A percentile compares a stretch with the other conserved stretches of the same genome.
These are phyloP conservation scores for Breviolum minutum DNA, from an alignment of 73 alveolate genomes.

Conservation along the genomic window DNA sequence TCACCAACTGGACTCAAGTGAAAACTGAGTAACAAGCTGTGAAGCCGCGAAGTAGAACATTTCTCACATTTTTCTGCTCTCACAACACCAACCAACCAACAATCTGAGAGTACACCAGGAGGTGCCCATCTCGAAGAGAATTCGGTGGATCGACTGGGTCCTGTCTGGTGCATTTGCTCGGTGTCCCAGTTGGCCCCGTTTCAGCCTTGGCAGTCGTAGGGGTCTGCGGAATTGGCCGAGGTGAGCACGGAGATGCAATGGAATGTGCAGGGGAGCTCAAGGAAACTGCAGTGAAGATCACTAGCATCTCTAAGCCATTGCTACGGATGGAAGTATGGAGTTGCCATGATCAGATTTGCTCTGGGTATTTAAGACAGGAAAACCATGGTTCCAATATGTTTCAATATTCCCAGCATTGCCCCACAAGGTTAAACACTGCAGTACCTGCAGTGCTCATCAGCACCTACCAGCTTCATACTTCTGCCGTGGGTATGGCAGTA, in stretches of 20 bases:
- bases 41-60: too few species aligned
- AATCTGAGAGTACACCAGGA: not conserved
- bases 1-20: too few species aligned
- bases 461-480: conserved; percentile 38
- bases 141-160: conserved; percentile 72
- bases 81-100: not conserved
- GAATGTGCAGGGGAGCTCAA: conserved; percentile 11
- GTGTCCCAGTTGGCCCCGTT: not conserved
- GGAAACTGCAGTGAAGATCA: not conserved
- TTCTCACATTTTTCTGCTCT: too few species aligned
- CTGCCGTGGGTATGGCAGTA: conserved; percentile 32
- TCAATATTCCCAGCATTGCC: not conserved
- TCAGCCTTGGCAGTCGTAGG: not conserved
- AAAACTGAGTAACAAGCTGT: too few species aligned
- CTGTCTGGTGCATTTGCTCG: conserved; percentile 63
- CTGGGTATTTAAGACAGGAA: too few species aligned
- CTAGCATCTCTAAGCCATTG: too few species aligned
- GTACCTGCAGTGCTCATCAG: conserved; percentile 43
- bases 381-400: too few species aligned
- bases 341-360: too few species aligned
- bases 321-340: too few species aligned
- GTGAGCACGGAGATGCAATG: conserved; percentile 70
- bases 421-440: conserved; percentile 38
- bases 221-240: not conserved
- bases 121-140: conserved; percentile 8